Conservation (phyloP, 1,284 basidiomycete genomes). For the Sparassis latifolia region DNA sequence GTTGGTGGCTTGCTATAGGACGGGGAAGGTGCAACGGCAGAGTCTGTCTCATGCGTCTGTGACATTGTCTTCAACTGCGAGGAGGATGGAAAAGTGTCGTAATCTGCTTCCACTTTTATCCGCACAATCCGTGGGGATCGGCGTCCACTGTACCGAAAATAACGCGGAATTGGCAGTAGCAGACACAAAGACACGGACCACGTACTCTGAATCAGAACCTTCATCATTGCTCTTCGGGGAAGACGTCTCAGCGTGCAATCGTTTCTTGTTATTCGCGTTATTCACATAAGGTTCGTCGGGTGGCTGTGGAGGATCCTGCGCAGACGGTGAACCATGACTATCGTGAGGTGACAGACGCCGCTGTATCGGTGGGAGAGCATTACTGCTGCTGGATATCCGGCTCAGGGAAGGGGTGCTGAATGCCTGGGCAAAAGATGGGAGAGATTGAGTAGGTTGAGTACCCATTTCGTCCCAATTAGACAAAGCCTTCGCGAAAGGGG, state of each 20-base stretch:
- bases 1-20: constrained; percentile 41
- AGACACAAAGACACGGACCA: constrained; percentile 26
- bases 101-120: constrained; percentile 59
- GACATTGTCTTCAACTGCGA: constrained; percentile 4
- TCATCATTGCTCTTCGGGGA: constrained; percentile 15
- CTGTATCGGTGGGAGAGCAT: constrained; percentile 62
- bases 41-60: constrained; percentile 1
- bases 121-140: constrained; percentile 41
- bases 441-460: constrained; percentile 42
- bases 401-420: constrained; percentile 51
- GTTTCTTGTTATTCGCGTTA: constrained; percentile 18
- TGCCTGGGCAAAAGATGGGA: constrained; percentile 69
- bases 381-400: constrained; percentile 39
- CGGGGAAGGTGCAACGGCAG: constrained; percentile 16
- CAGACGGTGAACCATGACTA: constrained; percentile 29
- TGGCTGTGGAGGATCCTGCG: constrained; percentile 21
- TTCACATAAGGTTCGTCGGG: constrained; percentile 15
- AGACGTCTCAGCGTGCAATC: constrained; percentile 20
- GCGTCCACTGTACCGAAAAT: constrained; percentile 27
- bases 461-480: constrained; percentile 18
- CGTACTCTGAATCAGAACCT: constrained; percentile 23
- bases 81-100: constrained; percentile 33
- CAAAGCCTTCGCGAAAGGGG: constrained; percentile 6
- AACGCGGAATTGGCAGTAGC: constrained; percentile 16
- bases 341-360: constrained; percentile 28